A percentile compares a stretch with the other conserved stretches of the same genome.
Conservation (phyloP, 495 filamentous ascomycete species). For the Hyphodiscus hymeniophilus region DNA sequence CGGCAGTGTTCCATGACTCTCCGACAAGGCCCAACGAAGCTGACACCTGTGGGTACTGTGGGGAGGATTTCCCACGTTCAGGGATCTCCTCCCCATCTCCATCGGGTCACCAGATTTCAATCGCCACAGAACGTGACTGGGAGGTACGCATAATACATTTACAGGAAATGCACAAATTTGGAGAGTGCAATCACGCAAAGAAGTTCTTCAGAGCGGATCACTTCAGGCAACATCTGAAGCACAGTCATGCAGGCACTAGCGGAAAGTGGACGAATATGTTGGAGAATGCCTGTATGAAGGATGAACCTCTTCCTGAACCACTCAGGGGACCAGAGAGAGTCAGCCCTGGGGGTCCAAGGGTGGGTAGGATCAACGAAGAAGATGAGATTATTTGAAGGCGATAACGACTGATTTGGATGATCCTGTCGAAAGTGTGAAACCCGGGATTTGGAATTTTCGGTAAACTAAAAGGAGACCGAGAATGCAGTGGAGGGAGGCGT, state of each 20-base stretch:
- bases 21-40: conserved; percentile 45
- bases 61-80: conserved; percentile 77
- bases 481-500: background rate
- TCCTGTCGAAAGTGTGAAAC: background rate
- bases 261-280: conserved; percentile 99
- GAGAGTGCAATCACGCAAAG: conserved; percentile 96
- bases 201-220: conserved; percentile 98
- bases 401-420: background rate
- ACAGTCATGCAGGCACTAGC: conserved; percentile 92
- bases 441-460: background rate
- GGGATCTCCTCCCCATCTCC: conserved; percentile 19
- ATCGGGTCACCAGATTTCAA: conserved; percentile 19
- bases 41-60: conserved; percentile 93
- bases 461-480: background rate
- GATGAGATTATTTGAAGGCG: conserved; percentile 17
- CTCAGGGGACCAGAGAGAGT: conserved; percentile 19
- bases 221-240: conserved; percentile 96
- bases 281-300: conserved; percentile 95
- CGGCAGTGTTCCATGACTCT: conserved; percentile 82
- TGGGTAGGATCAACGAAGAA: conserved; percentile 20
- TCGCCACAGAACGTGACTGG: conserved; percentile 61
- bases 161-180: conserved; percentile 87
- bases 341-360: conserved; percentile 16
- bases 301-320: conserved; percentile 49
- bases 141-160: conserved; percentile 77